Conservation (phyloP, 352 stramenopile genomes). For the Phytophthora ohioensis region DNA sequence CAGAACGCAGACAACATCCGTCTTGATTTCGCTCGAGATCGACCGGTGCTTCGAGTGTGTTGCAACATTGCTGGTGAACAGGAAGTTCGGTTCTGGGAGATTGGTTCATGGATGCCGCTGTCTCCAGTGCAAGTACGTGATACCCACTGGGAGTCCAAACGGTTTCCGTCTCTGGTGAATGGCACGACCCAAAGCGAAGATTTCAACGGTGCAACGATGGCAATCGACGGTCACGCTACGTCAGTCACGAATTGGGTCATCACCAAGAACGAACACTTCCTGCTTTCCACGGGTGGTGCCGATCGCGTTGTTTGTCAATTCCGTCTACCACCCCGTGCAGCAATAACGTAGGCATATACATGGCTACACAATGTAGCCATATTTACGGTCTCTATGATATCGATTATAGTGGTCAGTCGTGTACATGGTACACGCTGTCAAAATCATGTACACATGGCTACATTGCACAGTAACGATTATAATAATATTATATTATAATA, state of each 20-base stretch:
- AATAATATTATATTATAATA: no score
- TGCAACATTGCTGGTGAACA: constrained; percentile 36
- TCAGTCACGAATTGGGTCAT: constrained; percentile 80
- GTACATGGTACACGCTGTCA: no score
- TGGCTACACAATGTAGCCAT: background rate
- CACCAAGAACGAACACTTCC: constrained; percentile 67
- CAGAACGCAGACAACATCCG: constrained; percentile 59
- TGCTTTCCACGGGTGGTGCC: constrained; percentile 75
- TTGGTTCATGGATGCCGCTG: constrained; percentile 17
- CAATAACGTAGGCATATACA: background rate
- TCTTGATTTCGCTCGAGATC: constrained; percentile 76
- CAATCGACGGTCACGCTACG: constrained; percentile 62
- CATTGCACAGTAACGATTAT: no score
- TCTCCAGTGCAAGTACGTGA: constrained; percentile 20
- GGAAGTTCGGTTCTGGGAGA: constrained; percentile 28
- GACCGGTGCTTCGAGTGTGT: constrained; percentile 40
- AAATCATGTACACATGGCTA: no score
- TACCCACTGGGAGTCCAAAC: constrained; percentile 28
- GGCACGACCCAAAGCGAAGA: constrained; percentile 24
- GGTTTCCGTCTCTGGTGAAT: constrained; percentile 25
- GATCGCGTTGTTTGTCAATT: constrained; percentile 90
- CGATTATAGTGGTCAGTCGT: no score
- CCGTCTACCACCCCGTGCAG: constrained; percentile 17
- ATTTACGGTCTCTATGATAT: no score
- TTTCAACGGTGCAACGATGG: constrained; percentile 38